Base-by-base conservation (phyloP, 2,329 filamentous ascomycete species). In the Colletotrichum endophyticum region DNA sequence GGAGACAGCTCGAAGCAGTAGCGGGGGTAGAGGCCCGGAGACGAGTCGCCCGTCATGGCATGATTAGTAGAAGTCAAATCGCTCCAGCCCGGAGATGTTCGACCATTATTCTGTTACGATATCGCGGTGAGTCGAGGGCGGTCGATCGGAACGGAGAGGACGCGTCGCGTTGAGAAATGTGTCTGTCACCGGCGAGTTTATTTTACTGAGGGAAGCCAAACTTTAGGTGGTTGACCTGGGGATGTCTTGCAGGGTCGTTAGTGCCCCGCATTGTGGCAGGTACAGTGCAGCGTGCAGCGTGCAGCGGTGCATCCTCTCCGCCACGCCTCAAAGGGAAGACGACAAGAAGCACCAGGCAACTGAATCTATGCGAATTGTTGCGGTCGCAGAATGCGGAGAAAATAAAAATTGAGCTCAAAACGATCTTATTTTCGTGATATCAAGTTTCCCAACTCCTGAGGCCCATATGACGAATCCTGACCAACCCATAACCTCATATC, bases 1-100 rank as follows among this genome's bases (percentile, higher is more conserved):
- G 91, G 91, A 19, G 92, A 92, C 34, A 92, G 86, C 76, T 89
- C 85, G 81, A 93, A 93, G 82, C 92, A 93, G 83, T 92, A 93
- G 74, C 90, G 88, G 11, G 91, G 91, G 79, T 94, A 94, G 79
- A 90, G 84, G 71, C 78, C 78, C 77, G 84, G 80, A 73, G 81
- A 76, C 59, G 79, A 74, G 59, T 80, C 80, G 81, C 84, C 84
- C 81, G 84, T 89, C 90, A 92, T 92, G 86, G 86, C 88, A 90
- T 88, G 83, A 77, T 83, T 79, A 78, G 66, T 30, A 19, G 25
- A 22, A 34, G 36, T 64, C 27, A 66, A 16, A 34, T 30, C n/a
- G 44, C 16, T 19, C 25, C 12, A 19, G n/a, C 36, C 19, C 7
- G 22, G 16, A 16, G 6, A 19, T 57, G 13, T 28, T 22, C 57